Conservation (phyloP, 257 asterid species). For the Plectranthus barbatus region DNA sequence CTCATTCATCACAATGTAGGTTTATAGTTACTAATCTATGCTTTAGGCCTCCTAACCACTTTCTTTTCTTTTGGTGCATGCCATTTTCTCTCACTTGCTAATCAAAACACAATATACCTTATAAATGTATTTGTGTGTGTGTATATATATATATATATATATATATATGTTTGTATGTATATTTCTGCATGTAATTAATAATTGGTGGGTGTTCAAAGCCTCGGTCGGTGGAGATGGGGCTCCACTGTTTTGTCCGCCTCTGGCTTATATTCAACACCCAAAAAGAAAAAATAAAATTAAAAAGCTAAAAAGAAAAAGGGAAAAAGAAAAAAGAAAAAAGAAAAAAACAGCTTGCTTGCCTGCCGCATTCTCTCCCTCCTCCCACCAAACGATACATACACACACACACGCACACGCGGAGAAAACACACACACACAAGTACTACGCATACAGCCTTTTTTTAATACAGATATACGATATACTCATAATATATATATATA, state of each 20-base stretch:
- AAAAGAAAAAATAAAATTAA: not conserved
- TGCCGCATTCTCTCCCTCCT: not conserved
- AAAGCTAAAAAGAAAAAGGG: not conserved
- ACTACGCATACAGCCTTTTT: conserved; percentile 9
- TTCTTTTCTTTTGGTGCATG: not conserved
- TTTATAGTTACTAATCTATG: conserved; percentile 4
- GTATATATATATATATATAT: not conserved
- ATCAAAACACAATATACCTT: not conserved
- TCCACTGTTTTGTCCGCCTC: conserved; percentile 8
- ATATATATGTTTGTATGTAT: not conserved
- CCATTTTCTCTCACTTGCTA: not conserved
- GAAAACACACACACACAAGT: not conserved
- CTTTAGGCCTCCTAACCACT: not conserved
- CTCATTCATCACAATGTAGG: not conserved
- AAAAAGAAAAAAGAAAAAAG: not conserved
- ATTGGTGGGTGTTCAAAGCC: conserved; percentile 2
- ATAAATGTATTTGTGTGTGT: not conserved
- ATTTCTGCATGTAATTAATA: conserved; percentile 10
- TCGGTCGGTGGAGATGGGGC: conserved; percentile 5
- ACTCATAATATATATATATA: not conserved
- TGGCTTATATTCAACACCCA: not conserved
- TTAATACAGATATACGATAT: not conserved
- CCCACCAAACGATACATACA: conserved; percentile 4
- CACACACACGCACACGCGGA: not conserved
- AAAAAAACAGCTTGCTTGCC: conserved; percentile 1